phyloP scores from a whole-genome alignment of 768 basidiomycete genomes.

The Auriscalpium orientale region DNA sequence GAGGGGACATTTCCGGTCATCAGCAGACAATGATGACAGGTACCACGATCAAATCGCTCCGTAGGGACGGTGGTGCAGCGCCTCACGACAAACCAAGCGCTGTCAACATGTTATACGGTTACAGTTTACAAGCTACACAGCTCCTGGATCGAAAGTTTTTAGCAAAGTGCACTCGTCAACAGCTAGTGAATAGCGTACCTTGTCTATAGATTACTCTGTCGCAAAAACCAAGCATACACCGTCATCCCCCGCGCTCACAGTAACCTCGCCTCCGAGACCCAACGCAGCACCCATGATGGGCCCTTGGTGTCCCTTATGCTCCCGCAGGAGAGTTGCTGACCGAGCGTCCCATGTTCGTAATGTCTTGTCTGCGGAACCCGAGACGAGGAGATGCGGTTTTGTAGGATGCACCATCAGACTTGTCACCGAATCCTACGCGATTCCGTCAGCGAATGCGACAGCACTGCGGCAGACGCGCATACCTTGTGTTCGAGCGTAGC shows the following conservation, averaged over 20 bases:
- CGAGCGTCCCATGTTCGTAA: slow-evolving; percentile 92
- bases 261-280: slow-evolving; percentile 58
- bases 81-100: no score
- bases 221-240: slow-evolving; percentile 78
- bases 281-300: slow-evolving; percentile 71
- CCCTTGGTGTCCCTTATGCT: slow-evolving; percentile 77
- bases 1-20: no score
- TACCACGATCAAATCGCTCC: no score
- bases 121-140: no score
- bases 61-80: no score
- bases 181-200: background rate
- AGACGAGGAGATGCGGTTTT: slow-evolving; percentile 70
- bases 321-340: slow-evolving; percentile 67
- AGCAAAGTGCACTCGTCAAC: no score
- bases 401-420: slow-evolving; percentile 65
- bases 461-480: slow-evolving; percentile 18
- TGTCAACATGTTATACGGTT: no score
- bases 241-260: slow-evolving; percentile 90
- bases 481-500: slow-evolving; percentile 80
- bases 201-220: slow-evolving; percentile 33
- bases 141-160: no score
- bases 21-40: no score
- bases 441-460: background rate
- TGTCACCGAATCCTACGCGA: slow-evolving; percentile 76
- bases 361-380: slow-evolving; percentile 80